Conservation (phyloP, 495 filamentous ascomycete species). For the Lasiosphaeriaceae sp. region DNA sequence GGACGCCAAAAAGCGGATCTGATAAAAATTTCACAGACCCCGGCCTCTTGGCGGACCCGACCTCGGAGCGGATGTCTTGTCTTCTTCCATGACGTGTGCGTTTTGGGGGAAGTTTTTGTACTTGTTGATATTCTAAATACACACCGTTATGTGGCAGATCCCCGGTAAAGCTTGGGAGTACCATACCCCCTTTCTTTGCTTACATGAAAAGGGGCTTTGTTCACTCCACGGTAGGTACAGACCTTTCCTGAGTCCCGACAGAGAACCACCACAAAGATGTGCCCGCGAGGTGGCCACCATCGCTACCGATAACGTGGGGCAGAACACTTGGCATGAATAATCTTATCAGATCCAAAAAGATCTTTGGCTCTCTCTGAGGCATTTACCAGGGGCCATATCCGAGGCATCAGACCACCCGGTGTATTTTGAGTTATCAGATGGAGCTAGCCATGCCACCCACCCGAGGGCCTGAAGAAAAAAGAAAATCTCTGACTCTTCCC, state of each 20-base stretch:
- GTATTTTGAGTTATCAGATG: slow-evolving; percentile 34
- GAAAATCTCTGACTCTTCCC: slow-evolving; percentile 1
- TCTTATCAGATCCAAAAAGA: slow-evolving; percentile 40
- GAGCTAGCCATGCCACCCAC: slow-evolving; percentile 6
- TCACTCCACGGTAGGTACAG: too few relatives aligned
- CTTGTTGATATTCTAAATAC: too few relatives aligned
- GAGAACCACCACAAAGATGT: neutral
- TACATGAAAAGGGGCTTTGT: too few relatives aligned
- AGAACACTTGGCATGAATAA: slow-evolving; percentile 27
- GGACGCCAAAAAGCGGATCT: slow-evolving; percentile 34
- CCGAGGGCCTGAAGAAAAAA: slow-evolving; percentile 3
- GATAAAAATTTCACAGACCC: slow-evolving; percentile 30
- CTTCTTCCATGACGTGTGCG: too few relatives aligned
- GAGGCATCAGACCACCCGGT: slow-evolving; percentile 12
- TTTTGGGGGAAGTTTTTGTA: too few relatives aligned
- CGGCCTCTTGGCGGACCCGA: slow-evolving; percentile 21
- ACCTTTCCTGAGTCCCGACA: neutral
- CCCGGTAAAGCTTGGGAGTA: too few relatives aligned
- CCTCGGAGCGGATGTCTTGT: slow-evolving; percentile 18
- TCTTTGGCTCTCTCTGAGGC: slow-evolving; percentile 16
- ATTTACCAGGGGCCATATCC: slow-evolving; percentile 19
- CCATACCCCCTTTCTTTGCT: too few relatives aligned
- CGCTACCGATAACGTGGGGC: neutral
- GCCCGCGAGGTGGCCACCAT: neutral
- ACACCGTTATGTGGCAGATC: too few relatives aligned